Conservation (phyloP, 192 early-diverging fungal species). For the Powellomyces hirtus region DNA sequence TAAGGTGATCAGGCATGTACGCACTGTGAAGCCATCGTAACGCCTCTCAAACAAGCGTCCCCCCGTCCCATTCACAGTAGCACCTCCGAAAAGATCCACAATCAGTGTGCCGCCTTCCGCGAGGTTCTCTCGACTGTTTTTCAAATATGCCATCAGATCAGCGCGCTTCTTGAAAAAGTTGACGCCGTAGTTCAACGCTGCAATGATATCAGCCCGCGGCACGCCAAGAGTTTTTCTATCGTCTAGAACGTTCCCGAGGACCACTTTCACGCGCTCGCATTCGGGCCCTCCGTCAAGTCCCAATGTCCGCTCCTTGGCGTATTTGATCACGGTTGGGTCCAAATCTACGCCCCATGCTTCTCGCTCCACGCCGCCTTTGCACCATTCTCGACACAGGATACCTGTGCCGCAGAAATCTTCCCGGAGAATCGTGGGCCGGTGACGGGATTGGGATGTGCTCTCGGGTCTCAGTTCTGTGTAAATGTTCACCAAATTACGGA, state of each 20-base stretch:
- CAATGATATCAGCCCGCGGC: constrained; percentile 44
- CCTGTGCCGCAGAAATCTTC: constrained; percentile 57
- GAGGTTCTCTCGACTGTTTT: constrained; percentile 25
- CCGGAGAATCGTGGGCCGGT: constrained; percentile 32
- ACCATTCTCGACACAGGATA: constrained; percentile 46
- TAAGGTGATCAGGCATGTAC: no score
- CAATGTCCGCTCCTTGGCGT: constrained; percentile 31
- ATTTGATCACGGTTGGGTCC: constrained; percentile 39
- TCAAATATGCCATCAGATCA: constrained; percentile 39
- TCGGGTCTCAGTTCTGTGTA: no score
- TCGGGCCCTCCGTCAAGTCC: constrained; percentile 10
- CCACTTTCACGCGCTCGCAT: constrained; percentile 5
- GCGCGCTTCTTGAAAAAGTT: constrained; percentile 40
- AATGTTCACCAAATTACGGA: no score
- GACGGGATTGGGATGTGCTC: no score
- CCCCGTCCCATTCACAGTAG: constrained; percentile 1
- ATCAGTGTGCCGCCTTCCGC: constrained; percentile 39
- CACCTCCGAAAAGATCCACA: constrained; percentile 49
- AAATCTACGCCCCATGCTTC: constrained; percentile 46
- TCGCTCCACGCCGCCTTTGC: constrained; percentile 9
- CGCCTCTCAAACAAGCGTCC: no score
- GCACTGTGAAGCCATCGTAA: no score
- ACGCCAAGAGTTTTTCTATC: neutral
- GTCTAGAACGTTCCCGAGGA: constrained; percentile 25
- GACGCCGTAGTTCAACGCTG: constrained; percentile 44